These are phyloP conservation scores for Trypanosoma avium DNA, from an alignment of 208 protist genomes.

Conservation along the genomic window DNA sequence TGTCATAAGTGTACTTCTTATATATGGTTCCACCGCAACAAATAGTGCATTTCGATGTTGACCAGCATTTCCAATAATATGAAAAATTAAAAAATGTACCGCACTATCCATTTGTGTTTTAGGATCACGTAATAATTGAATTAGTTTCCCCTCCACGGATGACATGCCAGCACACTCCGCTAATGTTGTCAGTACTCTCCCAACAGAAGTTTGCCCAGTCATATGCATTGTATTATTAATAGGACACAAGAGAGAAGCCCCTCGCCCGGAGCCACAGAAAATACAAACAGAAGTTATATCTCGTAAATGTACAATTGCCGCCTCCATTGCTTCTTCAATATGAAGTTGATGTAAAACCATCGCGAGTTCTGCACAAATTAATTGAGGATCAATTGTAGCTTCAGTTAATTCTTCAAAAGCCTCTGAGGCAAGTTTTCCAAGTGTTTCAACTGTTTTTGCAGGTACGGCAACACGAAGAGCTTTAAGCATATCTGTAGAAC, in stretches of 20 bases:
- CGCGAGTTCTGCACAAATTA: slow-evolving; percentile 88
- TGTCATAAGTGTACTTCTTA: slow-evolving; percentile 80
- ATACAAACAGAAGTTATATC: slow-evolving; percentile 74
- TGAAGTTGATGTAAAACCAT: slow-evolving; percentile 90
- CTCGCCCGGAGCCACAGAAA: slow-evolving; percentile 67
- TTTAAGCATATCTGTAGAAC: slow-evolving; percentile 83
- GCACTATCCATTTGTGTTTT: slow-evolving; percentile 74
- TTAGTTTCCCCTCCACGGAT: slow-evolving; percentile 68
- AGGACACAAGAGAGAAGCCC: slow-evolving; percentile 63
- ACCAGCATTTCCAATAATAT: slow-evolving; percentile 84
- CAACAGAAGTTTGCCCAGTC: slow-evolving; percentile 61
- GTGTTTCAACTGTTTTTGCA: slow-evolving; percentile 75
- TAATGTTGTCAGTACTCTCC: slow-evolving; percentile 75
- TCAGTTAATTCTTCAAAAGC: slow-evolving; percentile 67
- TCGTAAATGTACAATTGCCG: slow-evolving; percentile 72
- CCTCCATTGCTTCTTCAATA: slow-evolving; percentile 80
- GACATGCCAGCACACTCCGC: slow-evolving; percentile 82
- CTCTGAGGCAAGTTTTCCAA: slow-evolving; percentile 77
- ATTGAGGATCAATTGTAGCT: slow-evolving; percentile 66
- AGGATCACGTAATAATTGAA: slow-evolving; percentile 73
- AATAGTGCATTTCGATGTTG: slow-evolving; percentile 84
- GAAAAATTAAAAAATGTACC: slow-evolving; percentile 83
- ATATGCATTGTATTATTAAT: slow-evolving; percentile 84
- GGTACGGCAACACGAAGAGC: slow-evolving; percentile 78
- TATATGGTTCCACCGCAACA: slow-evolving; percentile 81